Conservation (phyloP, 2,329 filamentous ascomycete species). For the Botrytis deweyae region DNA sequence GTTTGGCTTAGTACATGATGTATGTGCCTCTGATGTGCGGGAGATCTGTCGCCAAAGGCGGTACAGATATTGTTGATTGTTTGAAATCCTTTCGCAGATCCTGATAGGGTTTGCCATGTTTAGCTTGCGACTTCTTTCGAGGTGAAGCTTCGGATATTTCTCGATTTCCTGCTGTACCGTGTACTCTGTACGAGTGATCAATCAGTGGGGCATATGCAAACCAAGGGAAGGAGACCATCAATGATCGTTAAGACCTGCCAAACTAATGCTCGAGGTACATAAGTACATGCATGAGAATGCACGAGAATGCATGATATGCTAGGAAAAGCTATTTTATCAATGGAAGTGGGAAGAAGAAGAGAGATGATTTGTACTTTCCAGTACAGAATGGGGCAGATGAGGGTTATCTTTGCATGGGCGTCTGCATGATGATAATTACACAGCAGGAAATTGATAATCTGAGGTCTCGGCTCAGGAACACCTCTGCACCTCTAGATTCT, state of each 20-base stretch:
- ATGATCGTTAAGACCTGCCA: slow-evolving; percentile 12
- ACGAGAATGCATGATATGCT: slow-evolving; percentile 12
- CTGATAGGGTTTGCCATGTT: not conserved
- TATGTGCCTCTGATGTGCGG: slow-evolving; percentile 15
- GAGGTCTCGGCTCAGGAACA: slow-evolving; percentile 19
- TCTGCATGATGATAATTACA: slow-evolving; percentile 18
- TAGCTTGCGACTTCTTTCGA: slow-evolving; percentile 1
- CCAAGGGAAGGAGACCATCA: not conserved
- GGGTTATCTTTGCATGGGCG: slow-evolving; percentile 7
- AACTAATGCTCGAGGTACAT: slow-evolving; percentile 7
- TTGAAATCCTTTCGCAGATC: slow-evolving; percentile 2
- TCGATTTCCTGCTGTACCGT: slow-evolving; percentile 5
- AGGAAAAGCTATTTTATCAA: slow-evolving; percentile 1
- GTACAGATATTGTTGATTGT: slow-evolving; percentile 5
- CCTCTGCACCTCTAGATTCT: not conserved
- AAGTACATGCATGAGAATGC: not conserved
- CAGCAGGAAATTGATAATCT: slow-evolving; percentile 4
- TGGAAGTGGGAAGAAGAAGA: slow-evolving; percentile 19
- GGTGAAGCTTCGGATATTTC: slow-evolving; percentile 20
- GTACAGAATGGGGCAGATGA: not conserved
- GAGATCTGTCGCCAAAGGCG: slow-evolving; percentile 24
- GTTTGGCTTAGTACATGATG: slow-evolving; percentile 10
- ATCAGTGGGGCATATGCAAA: slow-evolving; percentile 6
- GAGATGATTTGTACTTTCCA: slow-evolving; percentile 13
- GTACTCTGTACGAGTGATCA: slow-evolving; percentile 13